Evolutionary conservation across 306 rosid species (phyloP).

Genomic region (Boehmeria nivea): DNA sequence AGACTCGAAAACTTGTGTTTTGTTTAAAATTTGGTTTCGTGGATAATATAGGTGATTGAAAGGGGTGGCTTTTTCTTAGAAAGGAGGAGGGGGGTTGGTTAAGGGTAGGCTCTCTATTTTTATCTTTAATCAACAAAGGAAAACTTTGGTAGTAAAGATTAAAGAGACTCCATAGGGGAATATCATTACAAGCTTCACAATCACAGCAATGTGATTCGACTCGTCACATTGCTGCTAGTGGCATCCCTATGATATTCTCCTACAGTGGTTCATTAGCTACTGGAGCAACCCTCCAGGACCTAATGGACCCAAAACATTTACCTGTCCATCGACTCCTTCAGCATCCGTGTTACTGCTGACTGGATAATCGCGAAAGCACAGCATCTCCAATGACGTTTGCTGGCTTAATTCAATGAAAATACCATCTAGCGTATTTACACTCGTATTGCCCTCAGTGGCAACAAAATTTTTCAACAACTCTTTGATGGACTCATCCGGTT

Average conservation of each 20-base stretch:
- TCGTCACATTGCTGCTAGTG: not conserved
- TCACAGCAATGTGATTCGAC: no score
- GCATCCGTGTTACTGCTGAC: not conserved
- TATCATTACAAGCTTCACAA: not conserved
- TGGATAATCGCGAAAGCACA: not conserved
- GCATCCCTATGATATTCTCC: not conserved
- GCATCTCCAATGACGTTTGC: not conserved
- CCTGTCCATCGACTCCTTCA: slow-evolving; percentile 1
- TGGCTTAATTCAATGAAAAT: no score
- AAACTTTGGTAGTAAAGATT: no score
- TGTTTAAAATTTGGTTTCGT: no score
- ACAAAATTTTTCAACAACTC: no score
- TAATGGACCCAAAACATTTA: not conserved
- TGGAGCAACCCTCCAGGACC: slow-evolving; percentile 1
- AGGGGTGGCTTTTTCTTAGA: no score
- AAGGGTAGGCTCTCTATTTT: not conserved
- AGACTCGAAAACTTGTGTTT: no score
- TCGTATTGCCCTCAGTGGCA: no score
- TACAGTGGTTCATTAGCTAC: not conserved
- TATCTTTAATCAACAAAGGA: no score
- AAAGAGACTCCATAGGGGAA: not conserved
- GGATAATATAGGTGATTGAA: no score
- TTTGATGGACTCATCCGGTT: no score
- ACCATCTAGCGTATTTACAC: not conserved
- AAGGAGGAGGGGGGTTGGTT: no score